These are phyloP conservation scores for Linderniella brevidens DNA, from an alignment of 257 asterid genomes.

Conservation along the genomic window DNA sequence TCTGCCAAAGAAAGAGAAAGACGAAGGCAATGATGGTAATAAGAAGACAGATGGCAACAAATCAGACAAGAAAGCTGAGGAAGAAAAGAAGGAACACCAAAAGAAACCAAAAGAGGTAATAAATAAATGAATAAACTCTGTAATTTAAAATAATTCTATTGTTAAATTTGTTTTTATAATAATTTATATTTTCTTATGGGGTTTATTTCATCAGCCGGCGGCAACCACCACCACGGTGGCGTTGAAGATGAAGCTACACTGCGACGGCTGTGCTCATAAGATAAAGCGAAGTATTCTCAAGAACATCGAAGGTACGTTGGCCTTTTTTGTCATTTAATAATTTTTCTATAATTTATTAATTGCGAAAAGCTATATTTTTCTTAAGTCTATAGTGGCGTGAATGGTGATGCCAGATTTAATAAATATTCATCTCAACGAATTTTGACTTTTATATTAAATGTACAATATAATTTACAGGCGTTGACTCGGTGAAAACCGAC, in stretches of 20 bases:
- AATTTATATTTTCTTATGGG: not conserved
- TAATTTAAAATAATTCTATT: not conserved
- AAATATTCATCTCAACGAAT: too few species aligned
- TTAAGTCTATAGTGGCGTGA: too few species aligned
- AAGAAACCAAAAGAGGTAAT: slow-evolving; percentile 51
- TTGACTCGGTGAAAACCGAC: slow-evolving; percentile 35
- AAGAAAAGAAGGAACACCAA: slow-evolving; percentile 10
- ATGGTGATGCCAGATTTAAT: too few species aligned
- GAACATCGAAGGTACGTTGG: slow-evolving; percentile 37
- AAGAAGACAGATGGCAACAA: slow-evolving; percentile 25
- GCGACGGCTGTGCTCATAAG: slow-evolving; percentile 81
- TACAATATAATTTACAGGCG: slow-evolving; percentile 26
- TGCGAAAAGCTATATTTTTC: too few species aligned
- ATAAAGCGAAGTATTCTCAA: slow-evolving; percentile 41
- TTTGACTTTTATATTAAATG: too few species aligned
- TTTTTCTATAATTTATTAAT: too few species aligned
- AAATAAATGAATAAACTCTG: too few species aligned
- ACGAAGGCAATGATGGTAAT: slow-evolving; percentile 29
- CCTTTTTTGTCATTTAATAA: too few species aligned
- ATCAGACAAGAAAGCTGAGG: slow-evolving; percentile 3
- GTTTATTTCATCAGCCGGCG: slow-evolving; percentile 28
- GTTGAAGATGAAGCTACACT: slow-evolving; percentile 65
- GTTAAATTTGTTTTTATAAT: not conserved
- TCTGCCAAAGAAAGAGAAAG: slow-evolving; percentile 51
- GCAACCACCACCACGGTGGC: slow-evolving; percentile 22